Evolutionary conservation across 345 rosid genomes (phyloP), one percentile per base, ranked within the genome.

Genomic region (Combretum micranthum): DNA sequence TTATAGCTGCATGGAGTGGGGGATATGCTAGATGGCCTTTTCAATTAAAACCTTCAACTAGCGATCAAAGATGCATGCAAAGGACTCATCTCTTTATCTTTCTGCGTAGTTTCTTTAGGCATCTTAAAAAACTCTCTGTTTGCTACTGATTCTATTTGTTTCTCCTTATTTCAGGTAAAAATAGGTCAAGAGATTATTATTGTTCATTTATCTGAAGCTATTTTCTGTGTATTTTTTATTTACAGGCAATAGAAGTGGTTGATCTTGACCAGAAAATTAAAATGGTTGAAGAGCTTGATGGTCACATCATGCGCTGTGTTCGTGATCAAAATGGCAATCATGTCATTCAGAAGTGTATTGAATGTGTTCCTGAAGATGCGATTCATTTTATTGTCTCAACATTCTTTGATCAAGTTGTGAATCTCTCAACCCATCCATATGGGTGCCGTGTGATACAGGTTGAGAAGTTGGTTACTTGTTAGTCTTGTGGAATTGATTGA

Each of bases 311-410:
- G 79, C 85, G 83, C 15, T 80, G 88, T 69, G 85, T 83, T 47
- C 88, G 88, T 42, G 88, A 83, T 60, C 88, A 83, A 73, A 83
- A 83, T 69, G 88, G 88, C n/a, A 83, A 83, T 66, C 88, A 83
- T 67, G 88, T 83, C 54, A 72, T 83, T 57, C 88, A 83, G 74
- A 83, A 83, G 74, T 80, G 88, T 57, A 83, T 83, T 42, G 88
- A 83, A 68, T 79, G 88, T 69, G 72, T 77, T 52, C 85, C 88
- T 7, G 84, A 80, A 64, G 88, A 77, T 15, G 72, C 57, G 15
- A 77, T 79, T 32, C 75, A 75, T 20, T 83, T 79, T 58, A 75
- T 79, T 44, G 72, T 77, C 54, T 56, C 79, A 0, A 67, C 79
- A 16, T 79, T 83, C 68, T 80, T 63, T 51, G 79, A 68, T 51